A percentile compares a stretch with the other conserved stretches of the same genome.
phyloP scores from a whole-genome alignment of 495 filamentous ascomycete species.

The Aspergillus kassunensis region DNA sequence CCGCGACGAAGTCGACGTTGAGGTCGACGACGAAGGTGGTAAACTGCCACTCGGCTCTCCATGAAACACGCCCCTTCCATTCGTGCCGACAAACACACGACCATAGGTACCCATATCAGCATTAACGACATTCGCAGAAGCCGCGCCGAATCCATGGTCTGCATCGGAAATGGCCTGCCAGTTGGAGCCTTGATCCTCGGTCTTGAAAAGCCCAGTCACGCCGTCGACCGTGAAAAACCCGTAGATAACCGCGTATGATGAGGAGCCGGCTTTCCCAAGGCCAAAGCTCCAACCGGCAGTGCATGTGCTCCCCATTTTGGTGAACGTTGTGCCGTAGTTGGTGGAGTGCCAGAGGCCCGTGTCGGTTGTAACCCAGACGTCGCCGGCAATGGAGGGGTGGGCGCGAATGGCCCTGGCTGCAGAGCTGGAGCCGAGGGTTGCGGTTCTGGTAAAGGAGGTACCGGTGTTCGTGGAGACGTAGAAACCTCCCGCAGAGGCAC shows the following conservation, averaged over 20 bases:
- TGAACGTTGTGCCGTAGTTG: constrained; percentile 10
- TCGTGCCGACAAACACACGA: constrained; percentile 10
- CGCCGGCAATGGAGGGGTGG: constrained; percentile 12
- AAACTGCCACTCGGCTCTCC: constrained; percentile 6
- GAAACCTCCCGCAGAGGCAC: constrained; percentile 2
- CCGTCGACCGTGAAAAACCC: constrained; percentile 16
- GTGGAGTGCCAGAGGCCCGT: constrained; percentile 15
- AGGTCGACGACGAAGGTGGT: neutral
- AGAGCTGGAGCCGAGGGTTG: constrained; percentile 6
- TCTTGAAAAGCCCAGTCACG: constrained; percentile 10
- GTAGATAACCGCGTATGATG: constrained; percentile 4
- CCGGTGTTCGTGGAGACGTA: constrained; percentile 13
- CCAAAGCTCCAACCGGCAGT: constrained; percentile 13
- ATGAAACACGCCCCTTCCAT: constrained; percentile 14
- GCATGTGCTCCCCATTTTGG: neutral
- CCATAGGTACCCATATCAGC: constrained; percentile 11
- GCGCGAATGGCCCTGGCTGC: constrained; percentile 13
- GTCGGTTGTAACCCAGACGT: constrained; percentile 15
- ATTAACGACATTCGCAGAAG: constrained; percentile 12
- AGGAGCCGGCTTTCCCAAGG: constrained; percentile 1
- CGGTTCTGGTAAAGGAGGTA: constrained; percentile 7
- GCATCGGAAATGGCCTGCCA: constrained; percentile 14
- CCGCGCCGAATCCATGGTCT: constrained; percentile 11
- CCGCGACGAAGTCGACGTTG: neutral
- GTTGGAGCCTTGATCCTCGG: constrained; percentile 7